Base-by-base conservation (phyloP, 257 asterid species). In the Eucommia ulmoides region DNA sequence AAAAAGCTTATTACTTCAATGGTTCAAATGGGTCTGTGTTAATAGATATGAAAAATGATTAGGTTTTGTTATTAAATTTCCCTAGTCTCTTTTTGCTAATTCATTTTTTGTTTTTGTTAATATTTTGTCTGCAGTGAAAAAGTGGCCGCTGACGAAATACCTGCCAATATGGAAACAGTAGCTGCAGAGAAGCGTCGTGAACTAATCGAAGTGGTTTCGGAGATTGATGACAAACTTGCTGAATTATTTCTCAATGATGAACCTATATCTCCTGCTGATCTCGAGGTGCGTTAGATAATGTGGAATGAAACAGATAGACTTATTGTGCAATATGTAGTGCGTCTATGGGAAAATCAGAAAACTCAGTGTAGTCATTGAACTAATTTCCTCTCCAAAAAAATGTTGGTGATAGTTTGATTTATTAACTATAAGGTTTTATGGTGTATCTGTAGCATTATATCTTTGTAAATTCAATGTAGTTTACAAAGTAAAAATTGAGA, bases 181-280 rank as follows among this genome's bases (percentile, higher is more conserved):
- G 89, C 83, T 60, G 63, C 67, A 50, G 93, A 86, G 62, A 91
- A 86, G 67, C 83, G 96, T n/a, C 93, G 80, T 51, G 96, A 91
- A 53, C 76, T 91, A 49, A 59, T 91, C 70, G 99, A 91, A 75
- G 61, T 53, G 18, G 96, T 86, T 50, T 91, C 96, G 19, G 99
- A 91, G 80, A 96, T 91, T 70, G 96, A 91, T 71, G 99, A 91
- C 65, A 50, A 68, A 56, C 93, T 91, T 62, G 99, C 99, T 0
- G 99, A 83, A 68, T 61, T 74, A 51, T 91, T 86, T 69, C 87
- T 91, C 33, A 81, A 76, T 22, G 99, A 91, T 62, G 96, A 91
- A 47, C 94, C 96, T 69, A 83, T 91, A 75, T 72, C 88, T 55
- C 58, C 82, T 56, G 24, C 73, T 51, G 86, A 83, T 23, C 96